A percentile compares a stretch with the other conserved stretches of the same genome.
Conservation (phyloP, 2,329 filamentous ascomycete species). For the Xylariaceae sp. region DNA sequence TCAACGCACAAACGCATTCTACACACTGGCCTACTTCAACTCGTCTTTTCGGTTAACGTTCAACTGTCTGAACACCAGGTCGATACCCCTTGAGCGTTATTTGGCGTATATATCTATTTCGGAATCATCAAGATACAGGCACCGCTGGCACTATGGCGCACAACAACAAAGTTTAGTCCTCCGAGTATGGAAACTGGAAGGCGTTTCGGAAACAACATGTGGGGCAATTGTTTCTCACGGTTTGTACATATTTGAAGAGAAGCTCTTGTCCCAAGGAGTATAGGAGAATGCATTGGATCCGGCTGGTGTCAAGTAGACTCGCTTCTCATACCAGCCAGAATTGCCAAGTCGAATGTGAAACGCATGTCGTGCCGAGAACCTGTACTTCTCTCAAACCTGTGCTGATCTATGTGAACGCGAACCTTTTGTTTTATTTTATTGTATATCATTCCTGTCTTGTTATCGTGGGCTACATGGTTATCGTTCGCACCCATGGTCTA, state of each 20-base stretch:
- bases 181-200: background rate
- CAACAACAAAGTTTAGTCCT: background rate
- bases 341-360: background rate
- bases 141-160: background rate
- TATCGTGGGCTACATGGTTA: no score
- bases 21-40: background rate
- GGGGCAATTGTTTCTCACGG: background rate
- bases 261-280: background rate
- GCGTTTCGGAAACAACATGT: constrained; percentile 10
- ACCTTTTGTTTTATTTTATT: background rate
- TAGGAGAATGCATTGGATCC: background rate
- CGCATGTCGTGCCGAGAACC: background rate
- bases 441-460: no score
- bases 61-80: constrained; percentile 2
- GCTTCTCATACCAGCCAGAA: background rate
- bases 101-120: constrained; percentile 18
- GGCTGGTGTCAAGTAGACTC: background rate
- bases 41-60: background rate
- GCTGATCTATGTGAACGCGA: background rate
- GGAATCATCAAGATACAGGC: constrained; percentile 11
- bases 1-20: background rate
- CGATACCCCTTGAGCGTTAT: constrained; percentile 13
- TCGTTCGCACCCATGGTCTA: no score
- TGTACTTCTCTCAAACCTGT: background rate
- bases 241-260: background rate